Evolutionary conservation across 768 basidiomycete genomes (phyloP).

Genomic region (Hydnum rufescens): DNA sequence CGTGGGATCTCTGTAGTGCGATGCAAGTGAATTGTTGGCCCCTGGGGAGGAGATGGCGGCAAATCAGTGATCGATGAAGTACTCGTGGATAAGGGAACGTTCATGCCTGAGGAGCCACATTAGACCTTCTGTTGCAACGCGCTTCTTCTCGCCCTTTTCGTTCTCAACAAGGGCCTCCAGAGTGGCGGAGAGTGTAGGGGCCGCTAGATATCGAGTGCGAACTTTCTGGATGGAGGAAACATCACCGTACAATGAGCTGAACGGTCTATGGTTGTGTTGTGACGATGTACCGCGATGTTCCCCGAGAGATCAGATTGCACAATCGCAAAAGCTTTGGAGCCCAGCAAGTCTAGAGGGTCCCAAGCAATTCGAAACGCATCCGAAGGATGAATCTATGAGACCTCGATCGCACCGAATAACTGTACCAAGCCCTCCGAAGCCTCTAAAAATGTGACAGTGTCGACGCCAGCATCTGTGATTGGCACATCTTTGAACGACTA

Average conservation of each 20-base stretch:
- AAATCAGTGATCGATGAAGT: not conserved
- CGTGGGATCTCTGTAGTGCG: conserved; percentile 53
- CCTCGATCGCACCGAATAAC: conserved; percentile 55
- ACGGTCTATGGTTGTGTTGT: conserved; percentile 1
- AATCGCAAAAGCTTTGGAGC: conserved; percentile 59
- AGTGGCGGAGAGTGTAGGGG: conserved; percentile 45
- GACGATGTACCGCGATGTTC: conserved; percentile 59
- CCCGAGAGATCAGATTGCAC: conserved; percentile 79
- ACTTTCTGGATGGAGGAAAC: conserved; percentile 50
- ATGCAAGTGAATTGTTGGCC: conserved; percentile 79
- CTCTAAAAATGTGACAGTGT: conserved; percentile 74
- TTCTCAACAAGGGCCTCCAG: conserved; percentile 67
- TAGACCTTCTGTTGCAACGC: conserved; percentile 73
- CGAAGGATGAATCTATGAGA: not conserved
- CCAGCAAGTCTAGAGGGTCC: conserved; percentile 47
- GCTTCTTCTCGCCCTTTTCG: conserved; percentile 74
- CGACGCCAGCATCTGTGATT: conserved; percentile 67
- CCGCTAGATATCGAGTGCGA: conserved; percentile 50
- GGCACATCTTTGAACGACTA: conserved; percentile 77
- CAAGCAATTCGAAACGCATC: not conserved
- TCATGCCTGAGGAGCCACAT: conserved; percentile 62
- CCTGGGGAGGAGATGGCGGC: conserved; percentile 19
- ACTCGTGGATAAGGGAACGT: not conserved
- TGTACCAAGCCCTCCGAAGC: conserved; percentile 76
- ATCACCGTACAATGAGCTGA: not conserved